Conservation (phyloP, 441 rosid genomes). For the Oxalis stricta region DNA sequence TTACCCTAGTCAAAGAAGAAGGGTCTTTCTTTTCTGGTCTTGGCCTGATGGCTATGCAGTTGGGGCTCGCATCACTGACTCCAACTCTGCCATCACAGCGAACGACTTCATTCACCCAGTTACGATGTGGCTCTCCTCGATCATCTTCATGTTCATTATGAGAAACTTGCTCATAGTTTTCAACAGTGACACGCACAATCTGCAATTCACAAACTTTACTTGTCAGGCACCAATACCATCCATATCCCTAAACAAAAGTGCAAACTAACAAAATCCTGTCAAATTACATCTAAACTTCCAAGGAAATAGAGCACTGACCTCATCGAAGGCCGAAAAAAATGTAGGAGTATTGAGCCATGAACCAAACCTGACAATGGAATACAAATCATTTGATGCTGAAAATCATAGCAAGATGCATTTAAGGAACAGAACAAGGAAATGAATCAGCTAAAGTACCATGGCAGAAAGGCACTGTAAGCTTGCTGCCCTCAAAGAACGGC, state of each 20-base stretch:
- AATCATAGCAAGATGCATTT: neutral
- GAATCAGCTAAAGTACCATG: conserved; percentile 40
- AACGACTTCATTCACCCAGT: conserved; percentile 96
- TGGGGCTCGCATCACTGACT: conserved; percentile 39
- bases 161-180: conserved; percentile 56
- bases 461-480: conserved; percentile 94
- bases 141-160: conserved; percentile 30
- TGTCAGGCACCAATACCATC: too few species aligned
- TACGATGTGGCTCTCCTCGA: conserved; percentile 57
- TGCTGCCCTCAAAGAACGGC: conserved; percentile 45
- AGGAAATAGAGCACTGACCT: conserved; percentile 31
- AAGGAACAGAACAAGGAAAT: neutral
- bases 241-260: neutral
- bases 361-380: conserved; percentile 62
- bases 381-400: neutral
- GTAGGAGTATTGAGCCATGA: conserved; percentile 69
- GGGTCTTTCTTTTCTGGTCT: conserved; percentile 71
- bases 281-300: neutral
- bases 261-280: neutral
- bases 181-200: conserved; percentile 73
- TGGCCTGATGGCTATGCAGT: conserved; percentile 37
- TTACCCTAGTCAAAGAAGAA: conserved; percentile 60
- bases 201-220: too few species aligned
- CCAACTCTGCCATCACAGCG: conserved; percentile 67
- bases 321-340: conserved; percentile 61